Conservation (phyloP, 345 rosid genomes). For the Boechera retrofracta region DNA sequence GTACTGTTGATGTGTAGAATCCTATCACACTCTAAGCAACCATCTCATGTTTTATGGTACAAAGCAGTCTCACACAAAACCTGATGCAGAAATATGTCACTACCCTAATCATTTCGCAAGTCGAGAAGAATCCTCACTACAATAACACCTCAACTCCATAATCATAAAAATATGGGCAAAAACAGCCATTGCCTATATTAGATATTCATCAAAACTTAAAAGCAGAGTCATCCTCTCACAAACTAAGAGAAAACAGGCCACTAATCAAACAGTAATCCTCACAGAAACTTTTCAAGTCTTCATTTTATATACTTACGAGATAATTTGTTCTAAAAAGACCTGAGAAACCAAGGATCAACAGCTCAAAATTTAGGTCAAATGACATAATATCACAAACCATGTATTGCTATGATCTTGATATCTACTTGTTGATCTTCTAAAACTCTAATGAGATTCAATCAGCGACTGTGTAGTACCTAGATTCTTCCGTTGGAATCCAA, state of each 20-base stretch:
- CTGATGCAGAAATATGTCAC: constrained; percentile 2
- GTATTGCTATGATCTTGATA: no score
- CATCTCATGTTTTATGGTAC: not conserved
- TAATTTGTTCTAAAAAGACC: not conserved
- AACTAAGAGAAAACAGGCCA: not conserved
- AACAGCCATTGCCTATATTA: not conserved
- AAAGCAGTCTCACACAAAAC: not conserved
- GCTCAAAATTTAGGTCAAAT: not conserved
- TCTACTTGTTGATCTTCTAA: constrained; percentile 19
- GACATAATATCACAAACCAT: not conserved
- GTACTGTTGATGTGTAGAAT: not conserved
- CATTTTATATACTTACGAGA: not conserved
- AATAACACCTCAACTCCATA: not conserved
- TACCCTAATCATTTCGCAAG: constrained; percentile 4
- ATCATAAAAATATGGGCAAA: not conserved
- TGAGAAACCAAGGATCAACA: constrained; percentile 5
- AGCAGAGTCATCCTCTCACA: not conserved
- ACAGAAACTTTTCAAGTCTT: not conserved
- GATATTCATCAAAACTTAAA: constrained; percentile 15
- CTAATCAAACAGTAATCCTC: not conserved
- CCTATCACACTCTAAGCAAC: constrained; percentile 5
- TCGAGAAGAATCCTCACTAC: not conserved
- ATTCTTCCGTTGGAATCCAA: constrained; percentile 91
- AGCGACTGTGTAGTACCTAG: constrained; percentile 59
- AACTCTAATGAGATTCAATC: constrained; percentile 11